Evolutionary conservation across 2,329 filamentous ascomycete species (phyloP), one percentile per base, ranked within the genome.

Genomic region (Myriosclerotinia duriaeana): DNA sequence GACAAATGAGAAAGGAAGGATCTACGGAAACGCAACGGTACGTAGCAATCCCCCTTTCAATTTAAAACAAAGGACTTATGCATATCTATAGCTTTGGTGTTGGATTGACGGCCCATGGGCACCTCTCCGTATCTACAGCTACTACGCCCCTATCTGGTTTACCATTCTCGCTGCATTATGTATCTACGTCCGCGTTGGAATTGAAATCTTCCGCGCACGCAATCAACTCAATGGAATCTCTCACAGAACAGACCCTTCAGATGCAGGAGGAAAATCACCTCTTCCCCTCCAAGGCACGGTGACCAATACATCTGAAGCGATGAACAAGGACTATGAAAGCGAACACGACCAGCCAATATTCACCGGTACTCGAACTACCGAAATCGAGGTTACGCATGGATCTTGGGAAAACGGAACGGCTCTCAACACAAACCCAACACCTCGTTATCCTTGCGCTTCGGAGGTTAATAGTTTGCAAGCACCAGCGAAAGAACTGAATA

Each of bases 71-170:
- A 14, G 12, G 22, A 38, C 61, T 66, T 89, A 90, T 5, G 81
- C 88, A 69, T 89, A 89, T 38, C 85, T 83, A 1, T 22, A 75
- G 74, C 78, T 95, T 44, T 95, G 91, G 92, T 95, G 91, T 76
- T 95, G 91, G 91, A 83, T 95, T 22, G 80, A 83, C 6, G 76
- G 80, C 8, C 78, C 85, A 4, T 92, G 88, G 84, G 88, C 91
- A 61, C 83, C 87, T 67, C 85, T 91, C 76, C 88, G 91, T 42
- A 87, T 95, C 67, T 85, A 86, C 7, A 84, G 87, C 34, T 93
- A 93, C 76, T 95, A 94, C 71, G 87, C 81, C 0, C 88, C 88
- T 1, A 82, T 90, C 64, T 91, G 88, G 89, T 76, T 89, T 26
- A 79, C 85, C 12, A 87, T 91, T 40, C 71, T 83, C 34, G 69